Evolutionary conservation across 2,329 filamentous ascomycete species (phyloP).

Genomic region (Colletotrichum sp.): DNA sequence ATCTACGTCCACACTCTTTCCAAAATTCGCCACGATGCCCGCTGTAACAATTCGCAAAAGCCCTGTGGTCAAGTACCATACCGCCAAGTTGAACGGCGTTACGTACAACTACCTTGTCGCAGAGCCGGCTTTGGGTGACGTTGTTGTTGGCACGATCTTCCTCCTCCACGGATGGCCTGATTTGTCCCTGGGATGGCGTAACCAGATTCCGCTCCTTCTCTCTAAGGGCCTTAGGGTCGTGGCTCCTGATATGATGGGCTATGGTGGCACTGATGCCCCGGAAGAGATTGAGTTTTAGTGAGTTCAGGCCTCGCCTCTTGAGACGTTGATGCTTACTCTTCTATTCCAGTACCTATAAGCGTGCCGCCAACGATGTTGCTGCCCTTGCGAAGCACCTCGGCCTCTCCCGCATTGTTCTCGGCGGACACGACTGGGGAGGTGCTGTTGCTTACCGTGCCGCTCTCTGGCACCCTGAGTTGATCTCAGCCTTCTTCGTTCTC

Average conservation of each 20-base stretch:
- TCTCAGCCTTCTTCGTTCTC: constrained; percentile 73
- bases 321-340: neutral
- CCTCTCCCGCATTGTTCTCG: constrained; percentile 66
- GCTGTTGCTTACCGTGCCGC: constrained; percentile 72
- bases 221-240: constrained; percentile 73
- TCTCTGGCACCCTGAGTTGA: constrained; percentile 69
- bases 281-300: constrained; percentile 29
- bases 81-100: constrained; percentile 42
- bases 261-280: constrained; percentile 71
- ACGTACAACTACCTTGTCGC: constrained; percentile 67
- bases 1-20: neutral
- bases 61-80: neutral
- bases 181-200: constrained; percentile 76
- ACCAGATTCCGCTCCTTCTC: constrained; percentile 75
- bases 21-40: neutral
- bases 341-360: constrained; percentile 68
- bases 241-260: constrained; percentile 80
- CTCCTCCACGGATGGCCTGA: constrained; percentile 75
- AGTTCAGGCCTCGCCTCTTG: neutral
- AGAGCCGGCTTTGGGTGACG: constrained; percentile 41
- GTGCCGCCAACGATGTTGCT: constrained; percentile 72
- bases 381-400: constrained; percentile 62
- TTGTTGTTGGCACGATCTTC: constrained; percentile 43
- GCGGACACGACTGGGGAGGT: constrained; percentile 87
- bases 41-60: neutral